phyloP scores from a whole-genome alignment of 1,284 basidiomycete genomes.

The Gomphus sp. region DNA sequence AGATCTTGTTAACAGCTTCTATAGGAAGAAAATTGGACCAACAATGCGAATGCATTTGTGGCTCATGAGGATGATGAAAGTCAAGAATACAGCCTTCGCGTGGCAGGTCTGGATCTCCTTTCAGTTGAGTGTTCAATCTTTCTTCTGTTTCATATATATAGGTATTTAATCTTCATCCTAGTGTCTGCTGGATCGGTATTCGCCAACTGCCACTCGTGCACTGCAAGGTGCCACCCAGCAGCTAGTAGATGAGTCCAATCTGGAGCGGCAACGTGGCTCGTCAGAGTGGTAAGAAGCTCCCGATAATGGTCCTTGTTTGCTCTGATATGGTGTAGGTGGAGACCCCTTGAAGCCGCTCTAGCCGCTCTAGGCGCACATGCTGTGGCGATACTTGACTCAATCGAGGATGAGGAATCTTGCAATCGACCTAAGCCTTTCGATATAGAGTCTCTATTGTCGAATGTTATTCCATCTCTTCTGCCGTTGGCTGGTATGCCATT shows the following conservation, averaged over 20 bases:
- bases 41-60: constrained; percentile 86
- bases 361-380: constrained; percentile 80
- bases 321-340: constrained; percentile 56
- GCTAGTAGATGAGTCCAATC: constrained; percentile 45
- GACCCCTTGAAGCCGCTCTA: constrained; percentile 76
- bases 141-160: too few relatives aligned
- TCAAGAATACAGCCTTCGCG: constrained; percentile 71
- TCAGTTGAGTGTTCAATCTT: constrained; percentile 37
- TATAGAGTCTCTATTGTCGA: constrained; percentile 65
- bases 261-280: constrained; percentile 40
- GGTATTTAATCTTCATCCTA: background rate
- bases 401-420: constrained; percentile 67
- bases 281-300: constrained; percentile 38
- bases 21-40: constrained; percentile 87
- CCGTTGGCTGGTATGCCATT: constrained; percentile 42
- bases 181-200: constrained; percentile 44
- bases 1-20: constrained; percentile 1
- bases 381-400: constrained; percentile 64
- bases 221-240: constrained; percentile 54
- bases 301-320: background rate
- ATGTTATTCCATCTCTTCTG: constrained; percentile 74
- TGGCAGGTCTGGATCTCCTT: constrained; percentile 79
- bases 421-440: constrained; percentile 62
- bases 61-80: constrained; percentile 93
- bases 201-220: constrained; percentile 52